phyloP scores from a whole-genome alignment of 306 rosid genomes.

The Pueraria montana region DNA sequence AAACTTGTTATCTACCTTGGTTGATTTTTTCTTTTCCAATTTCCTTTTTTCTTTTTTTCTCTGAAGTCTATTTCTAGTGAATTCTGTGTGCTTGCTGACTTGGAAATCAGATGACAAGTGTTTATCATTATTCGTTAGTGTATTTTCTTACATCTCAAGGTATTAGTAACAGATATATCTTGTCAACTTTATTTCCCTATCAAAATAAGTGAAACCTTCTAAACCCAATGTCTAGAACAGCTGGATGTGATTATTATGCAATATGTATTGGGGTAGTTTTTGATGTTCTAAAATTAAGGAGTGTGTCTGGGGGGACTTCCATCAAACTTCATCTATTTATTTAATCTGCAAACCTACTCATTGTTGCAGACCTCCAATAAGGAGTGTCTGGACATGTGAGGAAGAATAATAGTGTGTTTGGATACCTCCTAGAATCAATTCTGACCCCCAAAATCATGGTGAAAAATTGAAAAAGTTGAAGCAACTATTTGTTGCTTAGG shows the following conservation, averaged over 20 bases:
- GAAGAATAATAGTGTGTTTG: not conserved
- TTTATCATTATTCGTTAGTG: not conserved
- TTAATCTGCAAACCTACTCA: not conserved
- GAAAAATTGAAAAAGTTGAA: too few species aligned
- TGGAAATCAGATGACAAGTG: slow-evolving; percentile 4
- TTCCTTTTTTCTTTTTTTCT: slow-evolving; percentile 2
- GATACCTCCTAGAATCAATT: too few species aligned
- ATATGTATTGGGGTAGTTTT: not conserved
- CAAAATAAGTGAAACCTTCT: not conserved
- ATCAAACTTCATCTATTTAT: not conserved
- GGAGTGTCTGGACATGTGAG: not conserved
- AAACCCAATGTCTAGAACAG: not conserved
- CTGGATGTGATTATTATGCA: not conserved
- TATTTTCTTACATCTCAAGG: not conserved
- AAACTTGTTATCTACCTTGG: not conserved
- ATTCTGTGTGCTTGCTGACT: not conserved
- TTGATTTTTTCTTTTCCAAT: not conserved
- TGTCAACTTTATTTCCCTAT: not conserved
- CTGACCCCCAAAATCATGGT: too few species aligned
- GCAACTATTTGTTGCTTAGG: too few species aligned
- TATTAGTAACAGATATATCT: slow-evolving; percentile 7
- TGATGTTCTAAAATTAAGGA: not conserved
- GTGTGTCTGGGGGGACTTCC: not conserved
- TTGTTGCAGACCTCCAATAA: not conserved
- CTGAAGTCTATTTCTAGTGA: slow-evolving; percentile 14